Conservation (phyloP, 2,329 filamentous ascomycete species). For the Diplodia intermedia region DNA sequence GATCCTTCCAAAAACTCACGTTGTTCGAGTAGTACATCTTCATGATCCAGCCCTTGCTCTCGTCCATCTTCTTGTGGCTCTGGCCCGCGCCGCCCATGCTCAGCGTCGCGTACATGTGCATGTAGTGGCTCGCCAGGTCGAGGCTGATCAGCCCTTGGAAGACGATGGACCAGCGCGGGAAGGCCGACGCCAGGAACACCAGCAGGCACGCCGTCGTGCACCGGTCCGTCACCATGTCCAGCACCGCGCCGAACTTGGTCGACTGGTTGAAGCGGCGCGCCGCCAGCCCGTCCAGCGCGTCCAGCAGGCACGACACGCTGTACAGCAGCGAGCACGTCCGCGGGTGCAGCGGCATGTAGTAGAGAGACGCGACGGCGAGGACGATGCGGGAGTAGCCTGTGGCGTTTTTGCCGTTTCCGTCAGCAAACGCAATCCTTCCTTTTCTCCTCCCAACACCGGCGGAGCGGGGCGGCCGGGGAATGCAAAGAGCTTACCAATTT, state of each 20-base stretch:
- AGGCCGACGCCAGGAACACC: constrained; percentile 92
- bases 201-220: constrained; percentile 95
- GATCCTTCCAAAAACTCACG: constrained; percentile 60
- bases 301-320: constrained; percentile 91
- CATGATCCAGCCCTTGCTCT: constrained; percentile 84
- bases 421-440: background rate
- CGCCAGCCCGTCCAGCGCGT: constrained; percentile 94
- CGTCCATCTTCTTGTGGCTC: constrained; percentile 94
- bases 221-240: constrained; percentile 99
- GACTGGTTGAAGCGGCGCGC: constrained; percentile 87
- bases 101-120: constrained; percentile 98
- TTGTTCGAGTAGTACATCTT: constrained; percentile 98
- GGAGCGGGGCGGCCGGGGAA: background rate
- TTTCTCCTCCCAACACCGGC: background rate
- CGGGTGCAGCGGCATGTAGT: constrained; percentile 99
- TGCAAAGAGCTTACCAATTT: constrained; percentile 54
- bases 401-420: background rate
- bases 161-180: constrained; percentile 89
- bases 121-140: constrained; percentile 95
- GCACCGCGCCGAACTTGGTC: constrained; percentile 92
- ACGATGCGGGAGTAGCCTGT: constrained; percentile 59
- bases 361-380: constrained; percentile 83
- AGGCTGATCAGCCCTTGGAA: constrained; percentile 94
- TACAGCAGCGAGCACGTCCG: constrained; percentile 92
- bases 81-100: constrained; percentile 79